A percentile compares a stretch with the other conserved stretches of the same genome.
Evolutionary conservation across 2,329 filamentous ascomycete species (phyloP).

Genomic region (Claviceps sp.): DNA sequence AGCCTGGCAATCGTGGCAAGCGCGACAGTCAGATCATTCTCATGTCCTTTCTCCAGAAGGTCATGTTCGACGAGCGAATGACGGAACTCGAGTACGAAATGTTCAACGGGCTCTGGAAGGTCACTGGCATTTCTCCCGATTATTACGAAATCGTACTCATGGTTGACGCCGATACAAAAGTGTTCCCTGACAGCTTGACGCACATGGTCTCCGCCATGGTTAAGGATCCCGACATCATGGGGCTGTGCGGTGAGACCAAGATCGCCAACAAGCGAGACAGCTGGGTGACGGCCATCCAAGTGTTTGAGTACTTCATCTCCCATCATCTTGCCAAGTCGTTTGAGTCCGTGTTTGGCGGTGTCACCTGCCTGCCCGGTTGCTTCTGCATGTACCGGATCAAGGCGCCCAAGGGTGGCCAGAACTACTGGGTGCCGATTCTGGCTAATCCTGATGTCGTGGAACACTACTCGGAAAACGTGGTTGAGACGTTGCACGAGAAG

Average conservation of each 20-base stretch:
- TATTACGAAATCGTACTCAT: constrained; percentile 97
- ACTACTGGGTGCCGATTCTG: constrained; percentile 98
- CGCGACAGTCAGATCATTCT: constrained; percentile 97
- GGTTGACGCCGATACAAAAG: constrained; percentile 98
- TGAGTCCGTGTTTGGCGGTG: constrained; percentile 96
- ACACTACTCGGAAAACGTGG: constrained; percentile 98
- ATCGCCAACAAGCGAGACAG: constrained; percentile 94
- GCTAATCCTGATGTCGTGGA: constrained; percentile 98
- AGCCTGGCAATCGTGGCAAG: constrained; percentile 95
- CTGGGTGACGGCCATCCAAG: constrained; percentile 97
- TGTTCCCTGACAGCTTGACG: constrained; percentile 94
- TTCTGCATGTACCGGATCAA: constrained; percentile 99
- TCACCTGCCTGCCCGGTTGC: constrained; percentile 94
- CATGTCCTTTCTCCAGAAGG: constrained; percentile 98
- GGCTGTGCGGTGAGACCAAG: constrained; percentile 96
- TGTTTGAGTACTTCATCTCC: constrained; percentile 99
- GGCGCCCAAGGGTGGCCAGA: constrained; percentile 92
- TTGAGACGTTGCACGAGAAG: constrained; percentile 97
- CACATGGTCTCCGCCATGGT: constrained; percentile 99
- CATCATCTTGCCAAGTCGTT: constrained; percentile 96
- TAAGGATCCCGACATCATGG: constrained; percentile 98
- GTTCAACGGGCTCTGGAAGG: constrained; percentile 98
- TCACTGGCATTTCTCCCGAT: constrained; percentile 94
- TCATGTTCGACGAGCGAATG: constrained; percentile 99
- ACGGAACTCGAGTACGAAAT: constrained; percentile 98